These are phyloP conservation scores for Dryas alaskensis DNA, from an alignment of 306 rosid genomes.

Conservation along the genomic window DNA sequence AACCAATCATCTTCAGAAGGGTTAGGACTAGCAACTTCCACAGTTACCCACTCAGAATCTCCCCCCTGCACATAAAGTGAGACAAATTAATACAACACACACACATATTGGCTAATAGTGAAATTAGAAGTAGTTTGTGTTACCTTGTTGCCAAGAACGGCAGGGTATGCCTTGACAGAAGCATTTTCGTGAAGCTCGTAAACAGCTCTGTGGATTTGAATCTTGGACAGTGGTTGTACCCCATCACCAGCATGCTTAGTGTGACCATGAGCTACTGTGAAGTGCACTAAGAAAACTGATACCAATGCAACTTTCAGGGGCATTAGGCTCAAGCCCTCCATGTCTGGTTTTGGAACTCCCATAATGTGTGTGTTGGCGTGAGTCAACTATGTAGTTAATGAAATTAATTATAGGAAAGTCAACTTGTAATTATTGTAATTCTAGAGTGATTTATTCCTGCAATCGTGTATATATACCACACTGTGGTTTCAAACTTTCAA, in stretches of 20 bases:
- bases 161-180: conserved; percentile 21
- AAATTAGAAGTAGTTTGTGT: not conserved
- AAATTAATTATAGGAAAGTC: no score
- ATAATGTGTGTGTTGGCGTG: no score
- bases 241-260: conserved; percentile 21
- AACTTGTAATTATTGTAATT: no score
- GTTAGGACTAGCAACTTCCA: conserved; percentile 27
- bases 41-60: conserved; percentile 35
- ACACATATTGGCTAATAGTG: no score
- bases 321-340: conserved; percentile 1
- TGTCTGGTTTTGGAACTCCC: no score
- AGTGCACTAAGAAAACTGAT: not conserved
- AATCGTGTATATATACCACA: no score
- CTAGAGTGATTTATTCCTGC: no score
- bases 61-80: conserved; percentile 28
- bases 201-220: conserved; percentile 33
- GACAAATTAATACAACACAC: not conserved
- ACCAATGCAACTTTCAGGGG: conserved; percentile 4
- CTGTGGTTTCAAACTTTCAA: no score
- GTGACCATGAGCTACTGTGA: not conserved
- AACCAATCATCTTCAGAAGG: conserved; percentile 42
- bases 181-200: conserved; percentile 30
- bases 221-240: conserved; percentile 37
- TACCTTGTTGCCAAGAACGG: conserved; percentile 33
- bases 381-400: no score